Evolutionary conservation across 768 basidiomycete species (phyloP).

Genomic region (Lentinula sp.): DNA sequence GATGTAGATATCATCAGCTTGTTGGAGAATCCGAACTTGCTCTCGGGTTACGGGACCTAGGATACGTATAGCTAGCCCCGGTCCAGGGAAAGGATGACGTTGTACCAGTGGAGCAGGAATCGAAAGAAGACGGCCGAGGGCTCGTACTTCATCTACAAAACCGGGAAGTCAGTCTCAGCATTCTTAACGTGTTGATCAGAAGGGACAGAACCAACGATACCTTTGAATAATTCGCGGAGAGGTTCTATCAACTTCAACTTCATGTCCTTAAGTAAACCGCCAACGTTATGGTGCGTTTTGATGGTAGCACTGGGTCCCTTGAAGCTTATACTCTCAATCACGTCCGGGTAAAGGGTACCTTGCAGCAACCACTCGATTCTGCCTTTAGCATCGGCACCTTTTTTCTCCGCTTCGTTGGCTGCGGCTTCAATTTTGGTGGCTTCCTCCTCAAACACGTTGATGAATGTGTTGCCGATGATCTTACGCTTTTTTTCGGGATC

Average conservation of each 20-base stretch:
- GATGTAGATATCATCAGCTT: conserved; percentile 93
- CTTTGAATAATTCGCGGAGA: conserved; percentile 96
- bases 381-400: conserved; percentile 71
- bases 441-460: conserved; percentile 95
- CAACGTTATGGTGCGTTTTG: conserved; percentile 99
- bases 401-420: conserved; percentile 69
- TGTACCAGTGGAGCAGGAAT: conserved; percentile 93
- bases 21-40: conserved; percentile 87
- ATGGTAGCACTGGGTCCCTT: conserved; percentile 98
- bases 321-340: conserved; percentile 99
- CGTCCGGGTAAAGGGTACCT: conserved; percentile 97
- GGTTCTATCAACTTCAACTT: conserved; percentile 98
- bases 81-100: conserved; percentile 98
- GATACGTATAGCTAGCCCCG: conserved; percentile 96
- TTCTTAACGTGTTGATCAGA: neutral
- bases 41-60: conserved; percentile 91
- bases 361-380: conserved; percentile 96
- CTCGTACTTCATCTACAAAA: conserved; percentile 84
- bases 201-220: conserved; percentile 31
- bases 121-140: conserved; percentile 81
- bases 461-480: conserved; percentile 98
- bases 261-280: conserved; percentile 94
- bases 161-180: neutral
- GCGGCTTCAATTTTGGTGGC: conserved; percentile 82
- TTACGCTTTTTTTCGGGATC: conserved; percentile 97